Evolutionary conservation across 148 eudicot species (phyloP).

Genomic region (Vaccinium myrtillus): DNA sequence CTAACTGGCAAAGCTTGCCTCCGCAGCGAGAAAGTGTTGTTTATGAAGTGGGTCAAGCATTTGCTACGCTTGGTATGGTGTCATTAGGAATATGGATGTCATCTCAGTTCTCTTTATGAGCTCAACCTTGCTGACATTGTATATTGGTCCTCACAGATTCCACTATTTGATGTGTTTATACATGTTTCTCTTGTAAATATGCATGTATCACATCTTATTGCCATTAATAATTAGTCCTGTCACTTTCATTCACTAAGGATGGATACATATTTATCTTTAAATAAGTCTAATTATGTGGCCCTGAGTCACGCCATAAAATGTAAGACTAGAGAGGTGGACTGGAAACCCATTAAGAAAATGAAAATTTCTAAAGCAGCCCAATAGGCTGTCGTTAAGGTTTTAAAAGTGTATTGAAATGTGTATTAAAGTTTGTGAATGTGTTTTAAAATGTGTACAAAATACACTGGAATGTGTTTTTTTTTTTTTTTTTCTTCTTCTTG

Average conservation of each 20-base stretch:
- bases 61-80: constrained; percentile 64
- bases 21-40: constrained; percentile 44
- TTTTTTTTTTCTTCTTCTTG: no score
- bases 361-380: no score
- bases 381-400: no score
- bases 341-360: neutral
- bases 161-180: neutral
- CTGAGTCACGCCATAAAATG: neutral
- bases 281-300: neutral
- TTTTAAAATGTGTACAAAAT: no score
- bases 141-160: constrained; percentile 27
- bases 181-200: constrained; percentile 61
- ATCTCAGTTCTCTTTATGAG: constrained; percentile 43
- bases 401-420: no score
- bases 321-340: neutral
- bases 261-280: neutral
- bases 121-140: constrained; percentile 26
- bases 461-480: no score
- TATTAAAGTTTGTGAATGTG: no score
- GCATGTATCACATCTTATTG: constrained; percentile 45
- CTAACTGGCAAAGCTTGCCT: constrained; percentile 66
- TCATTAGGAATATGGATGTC: constrained; percentile 78
- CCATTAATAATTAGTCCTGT: neutral
- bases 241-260: neutral
- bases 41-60: constrained; percentile 70